Base-by-base conservation (phyloP, 495 filamentous ascomycete species). In the Hypoxylon cercidicola region DNA sequence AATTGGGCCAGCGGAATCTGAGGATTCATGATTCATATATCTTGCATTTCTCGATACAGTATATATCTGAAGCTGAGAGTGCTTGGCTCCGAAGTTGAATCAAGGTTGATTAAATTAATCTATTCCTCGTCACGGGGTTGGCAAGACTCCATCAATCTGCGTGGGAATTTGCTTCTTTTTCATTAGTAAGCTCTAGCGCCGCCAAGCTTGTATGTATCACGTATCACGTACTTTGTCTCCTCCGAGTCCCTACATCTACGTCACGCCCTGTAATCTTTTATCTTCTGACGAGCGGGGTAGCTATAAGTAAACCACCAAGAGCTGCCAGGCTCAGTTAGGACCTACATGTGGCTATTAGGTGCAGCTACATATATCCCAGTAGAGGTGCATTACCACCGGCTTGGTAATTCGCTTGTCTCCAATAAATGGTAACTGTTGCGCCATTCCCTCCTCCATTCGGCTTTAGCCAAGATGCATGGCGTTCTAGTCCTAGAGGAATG, bases 381-480 rank as follows among this genome's bases (percentile, higher is more conserved):
- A 41, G n/a, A 15, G 62, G 12, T 46, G 30, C 28, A 19, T n/a
- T 45, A 28, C 52, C 53, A 19, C 40, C 21, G 39, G 37, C 60
- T 57, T 64, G 47, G 39, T 57, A 57, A 46, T 53, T 34, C 13
- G 1, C n/a, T 47, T 10, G 34, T 28, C 43, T 16, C 58, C 58
- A 61, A 61, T 61, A 7, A 54, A 7, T 15, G 3, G n/a, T 12
- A 20, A 16, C 35, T 51, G n/a, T 55, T 28, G 32, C 44, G 48
- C 44, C 61, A 64, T n/a, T 64, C n/a, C 13, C 19, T 46, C 50
- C 61, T 41, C 34, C 18, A 53, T 61, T n/a, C 18, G 49, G 49
- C 44, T 55, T 54, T 54, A 53, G 25, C 63, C 52, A 66, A 61
- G 63, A 53, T 61, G 21, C 32, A 55, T 56, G 46, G 57, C 57